phyloP scores from a whole-genome alignment of 345 rosid species.

The Noccaea bulbosa region DNA sequence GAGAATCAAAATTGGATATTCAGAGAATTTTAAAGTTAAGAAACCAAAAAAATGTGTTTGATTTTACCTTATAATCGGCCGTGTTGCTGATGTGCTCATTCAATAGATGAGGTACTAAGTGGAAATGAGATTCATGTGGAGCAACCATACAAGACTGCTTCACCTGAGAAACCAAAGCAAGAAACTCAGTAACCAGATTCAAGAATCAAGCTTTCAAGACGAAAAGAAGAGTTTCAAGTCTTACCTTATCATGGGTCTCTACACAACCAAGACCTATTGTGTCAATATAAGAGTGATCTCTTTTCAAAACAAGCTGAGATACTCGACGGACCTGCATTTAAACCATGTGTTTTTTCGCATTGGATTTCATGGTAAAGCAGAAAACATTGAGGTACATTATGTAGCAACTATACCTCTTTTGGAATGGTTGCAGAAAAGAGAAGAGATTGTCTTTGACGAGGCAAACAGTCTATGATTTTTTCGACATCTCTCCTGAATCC shows the following conservation, averaged over 20 bases:
- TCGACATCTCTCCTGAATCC: constrained; percentile 96
- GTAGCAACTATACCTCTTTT: constrained; percentile 63
- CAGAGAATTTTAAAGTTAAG: neutral
- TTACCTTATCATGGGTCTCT: constrained; percentile 88
- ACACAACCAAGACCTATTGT: constrained; percentile 72
- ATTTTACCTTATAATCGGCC: constrained; percentile 74
- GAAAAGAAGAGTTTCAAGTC: neutral
- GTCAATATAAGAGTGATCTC: constrained; percentile 79
- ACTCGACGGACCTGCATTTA: constrained; percentile 81
- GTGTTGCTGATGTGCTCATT: constrained; percentile 62
- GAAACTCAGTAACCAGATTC: constrained; percentile 2
- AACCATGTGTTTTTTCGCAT: neutral
- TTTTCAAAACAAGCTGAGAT: constrained; percentile 88
- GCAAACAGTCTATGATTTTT: constrained; percentile 85
- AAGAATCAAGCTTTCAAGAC: constrained; percentile 19
- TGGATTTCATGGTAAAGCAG: neutral
- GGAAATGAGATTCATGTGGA: constrained; percentile 80
- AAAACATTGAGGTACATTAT: neutral
- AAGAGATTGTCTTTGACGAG: constrained; percentile 83
- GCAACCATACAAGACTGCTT: constrained; percentile 72
- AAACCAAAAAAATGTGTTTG: neutral
- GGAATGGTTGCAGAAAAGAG: constrained; percentile 92
- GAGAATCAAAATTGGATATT: constrained; percentile 32
- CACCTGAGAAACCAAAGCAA: constrained; percentile 54
- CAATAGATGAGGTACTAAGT: constrained; percentile 66